These are phyloP conservation scores for Sphagnurus paluster DNA, from an alignment of 1,284 basidiomycete genomes.

Conservation along the genomic window DNA sequence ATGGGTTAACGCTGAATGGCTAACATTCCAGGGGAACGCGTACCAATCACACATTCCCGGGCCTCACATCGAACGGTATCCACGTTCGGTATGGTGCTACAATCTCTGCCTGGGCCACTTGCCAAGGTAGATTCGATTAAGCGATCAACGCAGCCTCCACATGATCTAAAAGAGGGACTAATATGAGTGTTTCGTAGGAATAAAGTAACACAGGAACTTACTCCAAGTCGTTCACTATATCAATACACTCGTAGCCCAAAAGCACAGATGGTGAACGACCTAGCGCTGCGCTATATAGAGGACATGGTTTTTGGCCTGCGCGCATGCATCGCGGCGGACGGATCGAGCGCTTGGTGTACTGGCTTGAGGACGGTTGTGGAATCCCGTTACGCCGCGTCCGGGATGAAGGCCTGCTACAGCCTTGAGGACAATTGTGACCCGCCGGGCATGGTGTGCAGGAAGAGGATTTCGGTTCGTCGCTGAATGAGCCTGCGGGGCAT, in stretches of 20 bases:
- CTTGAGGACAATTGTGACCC: slow-evolving; percentile 7
- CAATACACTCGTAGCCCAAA: slow-evolving; percentile 24
- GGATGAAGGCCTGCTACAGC: neutral
- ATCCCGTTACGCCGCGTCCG: slow-evolving; percentile 17
- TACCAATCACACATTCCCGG: slow-evolving; percentile 23
- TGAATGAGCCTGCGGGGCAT: slow-evolving; percentile 20
- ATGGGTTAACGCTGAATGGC: neutral
- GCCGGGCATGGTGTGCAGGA: slow-evolving; percentile 21
- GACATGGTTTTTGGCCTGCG: slow-evolving; percentile 24
- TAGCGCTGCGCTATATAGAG: slow-evolving; percentile 20
- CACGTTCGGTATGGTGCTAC: slow-evolving; percentile 28
- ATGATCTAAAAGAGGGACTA: slow-evolving; percentile 19
- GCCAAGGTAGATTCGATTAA: slow-evolving; percentile 12
- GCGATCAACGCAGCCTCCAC: slow-evolving; percentile 25
- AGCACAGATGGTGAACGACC: slow-evolving; percentile 10
- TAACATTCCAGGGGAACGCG: neutral
- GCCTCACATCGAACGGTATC: slow-evolving; percentile 21
- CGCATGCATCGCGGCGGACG: slow-evolving; percentile 21
- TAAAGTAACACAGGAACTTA: slow-evolving; percentile 12
- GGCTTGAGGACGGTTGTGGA: slow-evolving; percentile 12
- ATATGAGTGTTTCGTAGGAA: neutral
- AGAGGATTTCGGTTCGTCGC: slow-evolving; percentile 11
- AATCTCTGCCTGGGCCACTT: slow-evolving; percentile 23
- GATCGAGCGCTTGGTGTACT: slow-evolving; percentile 16
- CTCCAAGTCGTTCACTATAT: slow-evolving; percentile 26